Base-by-base conservation (phyloP, 2,329 filamentous ascomycete species). In the Nigrospora sphaerica region DNA sequence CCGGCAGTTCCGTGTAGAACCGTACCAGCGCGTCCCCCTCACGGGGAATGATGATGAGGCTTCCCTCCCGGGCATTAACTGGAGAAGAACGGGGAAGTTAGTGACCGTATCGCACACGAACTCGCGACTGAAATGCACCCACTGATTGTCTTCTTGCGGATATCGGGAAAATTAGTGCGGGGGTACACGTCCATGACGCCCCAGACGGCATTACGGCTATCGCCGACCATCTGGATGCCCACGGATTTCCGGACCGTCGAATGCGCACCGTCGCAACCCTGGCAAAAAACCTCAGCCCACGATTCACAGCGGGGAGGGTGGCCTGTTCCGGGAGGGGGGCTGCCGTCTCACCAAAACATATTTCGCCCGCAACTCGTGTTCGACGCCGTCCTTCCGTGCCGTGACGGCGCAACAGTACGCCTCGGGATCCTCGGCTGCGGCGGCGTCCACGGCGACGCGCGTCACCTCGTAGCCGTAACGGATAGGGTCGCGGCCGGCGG, bases 1-100 rank as follows among this genome's bases (percentile, higher is more conserved):
- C 55, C 0, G 74, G 71, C 2, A 85, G 59, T 57, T 85, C 74
- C 46, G 83, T 80, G 59, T 83, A 85, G 58, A 83, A 78, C 13
- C 82, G 74, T 2, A 75, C 76, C 51, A 85, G 62, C 23, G 66
- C 66, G 46, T 77, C 74, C 2, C 72, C 72, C 56, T 83, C 80
- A 12, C 80, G 69, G 0, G 81, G 81, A 32, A 86, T 82, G 42
- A 83, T 73, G 51, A 85, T 68, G 18, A 84, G 62, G 37, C 71
- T 80, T 1, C 81, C 80, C 1, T 68, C 64, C 0, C 65, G 60
- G 0, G 78, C 79, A 52, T 78, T 75, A 23, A 84, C 23, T 28
- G 23, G 23, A 10, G 23, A 10, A 10, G 23, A 10, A 28, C 4
- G 23, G 23, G 23, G 7, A 10, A 4, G 23, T 28, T 28, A 28